Percentiles rank a stretch among this genome's conserved stretches.
phyloP scores from a whole-genome alignment of 1,284 basidiomycete species.

The Apiotrichum brassicae region DNA sequence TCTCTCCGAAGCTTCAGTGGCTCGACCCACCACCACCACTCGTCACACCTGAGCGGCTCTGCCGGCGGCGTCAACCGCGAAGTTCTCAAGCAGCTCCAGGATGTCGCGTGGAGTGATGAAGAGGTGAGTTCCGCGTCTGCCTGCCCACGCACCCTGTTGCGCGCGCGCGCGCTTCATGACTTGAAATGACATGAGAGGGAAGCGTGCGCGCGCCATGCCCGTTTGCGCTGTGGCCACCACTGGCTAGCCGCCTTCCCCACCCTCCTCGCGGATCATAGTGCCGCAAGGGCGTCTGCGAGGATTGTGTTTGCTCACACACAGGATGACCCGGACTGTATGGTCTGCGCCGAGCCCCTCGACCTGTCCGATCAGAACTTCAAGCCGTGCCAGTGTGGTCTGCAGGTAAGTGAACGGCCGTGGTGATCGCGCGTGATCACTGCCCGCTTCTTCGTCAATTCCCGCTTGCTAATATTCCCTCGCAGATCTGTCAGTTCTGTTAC shows the following conservation, averaged over 20 bases:
- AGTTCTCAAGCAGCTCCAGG: conserved; percentile 63
- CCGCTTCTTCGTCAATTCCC: no score
- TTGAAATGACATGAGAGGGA: no score
- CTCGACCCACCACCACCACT: conserved; percentile 9
- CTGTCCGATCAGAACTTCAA: conserved; percentile 99
- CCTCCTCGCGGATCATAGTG: no score
- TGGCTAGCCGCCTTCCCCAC: no score
- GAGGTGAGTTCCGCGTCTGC: conserved; percentile 50
- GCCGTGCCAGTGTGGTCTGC: conserved; percentile 97
- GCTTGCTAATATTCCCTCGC: background rate
- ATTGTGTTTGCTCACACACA: conserved; percentile 44
- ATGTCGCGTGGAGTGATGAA: conserved; percentile 98
- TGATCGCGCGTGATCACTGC: no score
- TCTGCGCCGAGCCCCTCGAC: conserved; percentile 98
- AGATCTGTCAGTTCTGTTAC: conserved; percentile 99
- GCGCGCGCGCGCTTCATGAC: no score
- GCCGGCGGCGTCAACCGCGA: conserved; percentile 39
- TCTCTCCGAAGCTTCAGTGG: conserved; percentile 19
- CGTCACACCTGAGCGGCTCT: conserved; percentile 1
- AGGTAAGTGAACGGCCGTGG: conserved; percentile 54
- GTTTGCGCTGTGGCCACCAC: no score
- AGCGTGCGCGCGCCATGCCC: no score
- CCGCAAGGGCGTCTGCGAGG: no score
- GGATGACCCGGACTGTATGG: conserved; percentile 97
- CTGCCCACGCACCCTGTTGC: background rate